phyloP scores from a whole-genome alignment of 2,329 filamentous ascomycete genomes.

The Ceratocystis destructans region DNA sequence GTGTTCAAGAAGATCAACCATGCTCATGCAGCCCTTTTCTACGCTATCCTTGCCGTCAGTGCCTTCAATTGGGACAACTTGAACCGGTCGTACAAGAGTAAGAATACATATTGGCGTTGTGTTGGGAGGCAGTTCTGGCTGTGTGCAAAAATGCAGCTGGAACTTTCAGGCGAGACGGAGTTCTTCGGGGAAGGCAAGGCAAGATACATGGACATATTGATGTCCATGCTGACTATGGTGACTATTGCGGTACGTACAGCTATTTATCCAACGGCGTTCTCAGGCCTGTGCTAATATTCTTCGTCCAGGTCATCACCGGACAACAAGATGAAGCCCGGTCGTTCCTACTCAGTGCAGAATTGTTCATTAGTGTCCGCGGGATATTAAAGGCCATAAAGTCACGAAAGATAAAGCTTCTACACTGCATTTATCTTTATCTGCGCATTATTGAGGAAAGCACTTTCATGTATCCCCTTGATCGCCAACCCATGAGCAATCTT shows the following conservation, averaged over 20 bases:
- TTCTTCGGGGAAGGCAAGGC: constrained; percentile 26
- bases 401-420: constrained; percentile 31
- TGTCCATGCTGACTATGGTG: constrained; percentile 30
- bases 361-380: constrained; percentile 30
- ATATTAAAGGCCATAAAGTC: constrained; percentile 28
- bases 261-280: no score
- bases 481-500: constrained; percentile 9
- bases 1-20: constrained; percentile 27
- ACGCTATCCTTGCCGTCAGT: constrained; percentile 28
- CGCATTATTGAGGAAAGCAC: constrained; percentile 34
- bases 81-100: constrained; percentile 21
- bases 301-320: constrained; percentile 23
- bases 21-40: constrained; percentile 28
- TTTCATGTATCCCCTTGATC: constrained; percentile 22
- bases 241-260: constrained; percentile 24
- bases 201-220: constrained; percentile 31
- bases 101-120: constrained; percentile 6
- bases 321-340: constrained; percentile 25
- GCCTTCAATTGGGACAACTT: constrained; percentile 27
- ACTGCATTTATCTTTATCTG: constrained; percentile 35
- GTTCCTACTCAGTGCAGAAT: constrained; percentile 32
- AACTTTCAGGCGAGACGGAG: constrained; percentile 24
- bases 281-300: background rate
- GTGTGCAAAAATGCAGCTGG: constrained; percentile 24
- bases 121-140: constrained; percentile 25